Evolutionary conservation across 2,329 filamentous ascomycete genomes (phyloP).

Genomic region (Thelonectria blattea): DNA sequence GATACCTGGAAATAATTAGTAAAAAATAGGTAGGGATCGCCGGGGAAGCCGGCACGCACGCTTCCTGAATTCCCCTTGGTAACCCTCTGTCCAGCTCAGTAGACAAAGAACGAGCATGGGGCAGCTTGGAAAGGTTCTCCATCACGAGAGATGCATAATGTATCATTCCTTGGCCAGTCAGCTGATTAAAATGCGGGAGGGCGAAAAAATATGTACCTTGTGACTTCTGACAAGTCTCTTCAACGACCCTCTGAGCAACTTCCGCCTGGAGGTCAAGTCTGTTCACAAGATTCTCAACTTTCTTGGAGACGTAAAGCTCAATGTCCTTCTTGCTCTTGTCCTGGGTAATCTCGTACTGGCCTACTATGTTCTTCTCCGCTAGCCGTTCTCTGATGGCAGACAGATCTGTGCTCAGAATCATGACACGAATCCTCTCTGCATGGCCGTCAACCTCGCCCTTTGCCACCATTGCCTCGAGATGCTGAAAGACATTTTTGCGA

Average conservation of each 20-base stretch:
- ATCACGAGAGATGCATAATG: slow-evolving; percentile 41
- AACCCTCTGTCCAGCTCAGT: slow-evolving; percentile 14
- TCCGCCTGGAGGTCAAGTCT: background rate
- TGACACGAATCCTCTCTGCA: slow-evolving; percentile 5
- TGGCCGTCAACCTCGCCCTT: background rate
- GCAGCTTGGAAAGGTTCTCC: slow-evolving; percentile 36
- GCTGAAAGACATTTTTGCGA: slow-evolving; percentile 37
- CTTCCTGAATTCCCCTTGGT: background rate
- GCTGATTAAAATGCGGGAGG: background rate
- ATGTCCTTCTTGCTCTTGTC: slow-evolving; percentile 1
- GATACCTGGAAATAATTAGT: slow-evolving; percentile 34
- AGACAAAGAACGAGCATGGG: slow-evolving; percentile 9
- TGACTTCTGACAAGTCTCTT: background rate
- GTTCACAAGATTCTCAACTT: background rate
- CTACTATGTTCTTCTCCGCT: background rate
- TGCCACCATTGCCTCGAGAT: slow-evolving; percentile 21
- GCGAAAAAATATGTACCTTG: background rate
- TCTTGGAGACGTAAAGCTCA: slow-evolving; percentile 1
- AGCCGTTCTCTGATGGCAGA: background rate
- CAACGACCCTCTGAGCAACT: background rate
- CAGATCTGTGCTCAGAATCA: slow-evolving; percentile 6
- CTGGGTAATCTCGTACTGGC: background rate
- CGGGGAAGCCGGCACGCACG: background rate
- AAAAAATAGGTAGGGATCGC: background rate
- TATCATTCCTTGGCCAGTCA: slow-evolving; percentile 37